Base-by-base conservation (phyloP, 805 yeast species). In the Candida broadrunensis region DNA sequence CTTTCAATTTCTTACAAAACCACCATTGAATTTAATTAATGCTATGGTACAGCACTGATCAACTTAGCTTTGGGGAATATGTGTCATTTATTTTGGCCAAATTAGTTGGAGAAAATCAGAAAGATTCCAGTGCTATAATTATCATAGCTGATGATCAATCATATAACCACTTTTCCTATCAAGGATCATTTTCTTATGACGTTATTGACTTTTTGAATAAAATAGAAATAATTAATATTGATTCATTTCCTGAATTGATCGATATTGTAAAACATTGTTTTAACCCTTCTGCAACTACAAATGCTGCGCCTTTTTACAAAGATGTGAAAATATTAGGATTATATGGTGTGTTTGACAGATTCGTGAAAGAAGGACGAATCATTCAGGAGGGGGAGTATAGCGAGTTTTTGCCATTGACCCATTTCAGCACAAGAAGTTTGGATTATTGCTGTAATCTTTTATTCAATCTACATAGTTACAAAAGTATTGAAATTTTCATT, bases 1-100 rank as follows among this genome's bases (percentile, higher is more conserved):
- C n/a, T n/a, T n/a, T n/a, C n/a, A n/a, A n/a, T n/a, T n/a, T n/a
- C n/a, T n/a, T n/a, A n/a, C n/a, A n/a, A n/a, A n/a, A n/a, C n/a
- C n/a, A n/a, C n/a, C n/a, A n/a, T n/a, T n/a, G n/a, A n/a, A n/a
- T n/a, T n/a, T n/a, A n/a, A 17, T 31, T 14, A 14, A 46, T 48
- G 50, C 24, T 46, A 15, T 23, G 27, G 14, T 46, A 44, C 36
- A 7, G 24, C 9, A 21, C 6, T 21, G 40, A 36, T 14, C 20
- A 36, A 19, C 9, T 20, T 11, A 33, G 44, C 11, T 44, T 48
- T 30, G 35, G 42, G 25, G 46, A 48, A 14, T 46, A 41, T 37
- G 15, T 38, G 17, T 20, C 9, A 16, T 23, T 29, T 14, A 32
- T 39, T n/a, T 8, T 38, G 5, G 17, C 14, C n/a, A 15, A 18